Evolutionary conservation across 768 basidiomycete genomes (phyloP).

Genomic region (Russula foetens): DNA sequence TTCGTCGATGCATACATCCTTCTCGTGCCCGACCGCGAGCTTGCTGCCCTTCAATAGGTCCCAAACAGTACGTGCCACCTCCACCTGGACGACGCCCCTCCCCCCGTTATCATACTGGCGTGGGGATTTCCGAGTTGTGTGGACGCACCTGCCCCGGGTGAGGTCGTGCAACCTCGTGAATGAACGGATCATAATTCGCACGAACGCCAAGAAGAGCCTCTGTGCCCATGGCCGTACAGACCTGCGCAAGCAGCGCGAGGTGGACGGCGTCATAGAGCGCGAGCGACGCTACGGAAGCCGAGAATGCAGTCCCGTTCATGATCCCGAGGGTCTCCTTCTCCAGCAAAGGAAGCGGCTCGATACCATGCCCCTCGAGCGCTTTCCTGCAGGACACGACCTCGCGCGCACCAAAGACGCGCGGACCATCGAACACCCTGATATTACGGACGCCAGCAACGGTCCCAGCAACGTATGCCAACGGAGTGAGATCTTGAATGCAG

Average conservation of each 20-base stretch:
- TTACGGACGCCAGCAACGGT: conserved; percentile 71
- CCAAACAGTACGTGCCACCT: conserved; percentile 62
- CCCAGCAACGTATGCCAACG: conserved; percentile 40
- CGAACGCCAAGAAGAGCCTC: conserved; percentile 74
- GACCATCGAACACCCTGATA: conserved; percentile 62
- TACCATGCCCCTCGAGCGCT: conserved; percentile 51
- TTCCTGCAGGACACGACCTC: conserved; percentile 43
- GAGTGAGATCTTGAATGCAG: conserved; percentile 15
- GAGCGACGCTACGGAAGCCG: conserved; percentile 65
- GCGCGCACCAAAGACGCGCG: conserved; percentile 38
- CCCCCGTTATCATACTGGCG: not conserved
- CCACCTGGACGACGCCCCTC: conserved; percentile 36
- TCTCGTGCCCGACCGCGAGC: conserved; percentile 53
- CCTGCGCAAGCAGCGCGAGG: conserved; percentile 56
- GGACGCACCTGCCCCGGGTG: conserved; percentile 67
- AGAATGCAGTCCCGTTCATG: conserved; percentile 81
- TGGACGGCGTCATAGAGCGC: conserved; percentile 69
- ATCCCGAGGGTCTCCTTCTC: conserved; percentile 77
- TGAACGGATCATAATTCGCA: conserved; percentile 70
- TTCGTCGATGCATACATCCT: conserved; percentile 61
- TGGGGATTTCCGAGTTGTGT: not conserved
- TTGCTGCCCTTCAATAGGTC: conserved; percentile 60
- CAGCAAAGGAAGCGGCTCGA: conserved; percentile 55
- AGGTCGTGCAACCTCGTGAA: conserved; percentile 65
- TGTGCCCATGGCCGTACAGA: conserved; percentile 74